Base-by-base conservation (phyloP, 2,329 filamentous ascomycete species). In the Dryadomyces quercus-mongolicae region DNA sequence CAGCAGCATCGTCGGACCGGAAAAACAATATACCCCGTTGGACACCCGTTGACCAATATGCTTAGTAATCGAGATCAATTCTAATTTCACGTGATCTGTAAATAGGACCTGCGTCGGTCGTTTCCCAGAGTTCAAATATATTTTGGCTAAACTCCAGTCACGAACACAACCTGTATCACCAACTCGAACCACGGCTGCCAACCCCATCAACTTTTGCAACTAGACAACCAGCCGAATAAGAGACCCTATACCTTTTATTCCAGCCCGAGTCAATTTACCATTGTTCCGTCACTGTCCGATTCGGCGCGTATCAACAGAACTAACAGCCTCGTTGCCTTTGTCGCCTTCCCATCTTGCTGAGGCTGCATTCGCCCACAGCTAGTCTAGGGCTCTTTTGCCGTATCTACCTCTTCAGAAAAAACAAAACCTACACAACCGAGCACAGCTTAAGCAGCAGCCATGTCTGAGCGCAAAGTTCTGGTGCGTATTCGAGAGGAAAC, bases 381-480 rank as follows among this genome's bases (percentile, higher is more conserved):
- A 4, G 16, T 42, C 38, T n/a, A 10, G 16, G 38, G 16, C 38
- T 42, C 38, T 42, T 42, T 13, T 3, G 16, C 38, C 12, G 9
- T n/a, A 42, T 10, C 38, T 12, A 42, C 12, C 38, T 42, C 38
- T 10, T 42, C 38, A 12, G 16, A 5, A 42, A 4, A 4, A 4
- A 42, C 3, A 5, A 42, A 31, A 4, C 25, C 25, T 15, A 48
- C 8, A n/a, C n/a, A n/a, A n/a, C 10, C 43, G 21, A 44, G 20
- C 43, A 20, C 46, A 9, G 12, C 3, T 18, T 13, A 15, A 36
- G 3, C 45, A 42, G 56, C 53, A 60, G 63, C 57, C 51, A 72
- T 72, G 70, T 71, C 70, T 56, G 70, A 72, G 58, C 70, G 70
- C 59, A 72, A 72, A 65, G 70, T 72, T 44, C 61, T 71, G 48